These are phyloP conservation scores for Kodamaea fungicola DNA, from an alignment of 1,139 yeast species.

Conservation along the genomic window DNA sequence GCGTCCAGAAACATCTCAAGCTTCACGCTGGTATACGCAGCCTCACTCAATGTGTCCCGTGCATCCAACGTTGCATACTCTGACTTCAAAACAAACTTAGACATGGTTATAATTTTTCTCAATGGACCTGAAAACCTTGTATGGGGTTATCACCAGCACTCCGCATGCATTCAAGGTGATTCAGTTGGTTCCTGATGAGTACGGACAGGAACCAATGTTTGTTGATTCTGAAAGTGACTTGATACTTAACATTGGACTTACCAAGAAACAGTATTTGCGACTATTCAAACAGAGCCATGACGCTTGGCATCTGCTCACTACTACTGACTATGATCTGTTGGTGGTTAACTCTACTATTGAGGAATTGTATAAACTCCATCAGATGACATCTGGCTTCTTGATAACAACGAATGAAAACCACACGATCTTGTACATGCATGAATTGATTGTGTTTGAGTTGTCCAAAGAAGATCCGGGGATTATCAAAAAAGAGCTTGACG, in stretches of 20 bases:
- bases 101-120: constrained; percentile 3
- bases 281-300: constrained; percentile 35
- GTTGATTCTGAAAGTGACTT: constrained; percentile 11
- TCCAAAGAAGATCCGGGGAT: constrained; percentile 6
- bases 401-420: constrained; percentile 43
- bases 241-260: constrained; percentile 32
- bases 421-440: constrained; percentile 30
- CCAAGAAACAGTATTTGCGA: constrained; percentile 26
- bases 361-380: constrained; percentile 11
- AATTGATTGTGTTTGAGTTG: constrained; percentile 19
- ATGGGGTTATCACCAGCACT: background rate
- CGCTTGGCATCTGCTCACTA: constrained; percentile 23
- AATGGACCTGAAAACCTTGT: background rate
- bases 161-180: constrained; percentile 16
- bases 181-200: constrained; percentile 19
- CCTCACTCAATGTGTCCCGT: constrained; percentile 29
- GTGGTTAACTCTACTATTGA: background rate
- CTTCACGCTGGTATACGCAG: constrained; percentile 29
- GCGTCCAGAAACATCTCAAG: constrained; percentile 10
- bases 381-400: constrained; percentile 33
- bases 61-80: constrained; percentile 24
- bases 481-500: constrained; percentile 23
- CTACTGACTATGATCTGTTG: constrained; percentile 5
- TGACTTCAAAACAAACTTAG: constrained; percentile 3
- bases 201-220: constrained; percentile 3